Percentiles rank a stretch among this genome's conserved stretches.
phyloP scores from a whole-genome alignment of 2,329 filamentous ascomycete species.

The Lojkania enalia region DNA sequence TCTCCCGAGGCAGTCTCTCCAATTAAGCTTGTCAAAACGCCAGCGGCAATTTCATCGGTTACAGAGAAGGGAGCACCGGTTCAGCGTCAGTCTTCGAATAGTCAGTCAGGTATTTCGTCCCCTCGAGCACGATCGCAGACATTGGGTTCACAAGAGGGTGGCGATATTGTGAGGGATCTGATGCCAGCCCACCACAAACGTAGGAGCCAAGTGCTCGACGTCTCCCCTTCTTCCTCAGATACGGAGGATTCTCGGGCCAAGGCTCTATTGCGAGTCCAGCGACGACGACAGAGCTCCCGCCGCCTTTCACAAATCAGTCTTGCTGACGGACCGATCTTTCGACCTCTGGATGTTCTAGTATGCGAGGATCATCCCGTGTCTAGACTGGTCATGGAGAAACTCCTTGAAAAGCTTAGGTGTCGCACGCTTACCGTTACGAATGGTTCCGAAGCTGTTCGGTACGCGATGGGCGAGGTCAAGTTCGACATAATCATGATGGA shows the following conservation, averaged over 20 bases:
- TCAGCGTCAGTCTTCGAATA: conserved; percentile 38
- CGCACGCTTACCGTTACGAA: conserved; percentile 90
- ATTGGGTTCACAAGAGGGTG: conserved; percentile 91
- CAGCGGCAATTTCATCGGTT: conserved; percentile 52
- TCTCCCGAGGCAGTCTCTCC: conserved; percentile 60
- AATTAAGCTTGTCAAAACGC: conserved; percentile 51
- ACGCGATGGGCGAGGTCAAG: conserved; percentile 95
- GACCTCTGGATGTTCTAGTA: conserved; percentile 90
- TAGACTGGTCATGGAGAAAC: conserved; percentile 96
- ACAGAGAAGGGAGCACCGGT: conserved; percentile 43
- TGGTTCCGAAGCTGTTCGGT: conserved; percentile 88
- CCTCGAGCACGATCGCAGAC: conserved; percentile 82
- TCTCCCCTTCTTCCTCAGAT: conserved; percentile 96
- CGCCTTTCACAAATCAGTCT: conserved; percentile 89
- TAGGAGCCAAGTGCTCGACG: conserved; percentile 90
- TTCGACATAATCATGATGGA: conserved; percentile 99
- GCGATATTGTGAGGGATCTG: conserved; percentile 73
- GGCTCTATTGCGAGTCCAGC: conserved; percentile 86
- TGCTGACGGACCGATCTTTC: conserved; percentile 80
- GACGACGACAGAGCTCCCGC: conserved; percentile 92
- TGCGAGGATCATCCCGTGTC: conserved; percentile 98
- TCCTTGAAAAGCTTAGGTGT: conserved; percentile 92
- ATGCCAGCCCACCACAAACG: conserved; percentile 76
- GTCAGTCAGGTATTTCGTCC: conserved; percentile 48
- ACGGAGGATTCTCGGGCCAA: conserved; percentile 94